phyloP scores from a whole-genome alignment of 768 basidiomycete genomes.

The Hericium rajendrae region DNA sequence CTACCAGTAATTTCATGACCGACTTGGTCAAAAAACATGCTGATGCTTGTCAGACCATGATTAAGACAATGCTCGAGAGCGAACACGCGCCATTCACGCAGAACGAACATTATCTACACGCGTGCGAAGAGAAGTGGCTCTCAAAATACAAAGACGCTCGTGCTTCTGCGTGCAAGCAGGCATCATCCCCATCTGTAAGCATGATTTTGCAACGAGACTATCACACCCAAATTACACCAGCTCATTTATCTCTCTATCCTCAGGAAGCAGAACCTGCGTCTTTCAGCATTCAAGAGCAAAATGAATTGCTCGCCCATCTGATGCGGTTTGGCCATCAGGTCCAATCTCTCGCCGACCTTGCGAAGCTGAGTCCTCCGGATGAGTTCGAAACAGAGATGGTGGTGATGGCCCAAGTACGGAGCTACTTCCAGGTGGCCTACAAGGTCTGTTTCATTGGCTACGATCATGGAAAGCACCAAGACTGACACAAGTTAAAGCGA shows the following conservation, averaged over 20 bases:
- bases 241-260: not conserved
- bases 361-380: slow-evolving; percentile 24
- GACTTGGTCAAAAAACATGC: not conserved
- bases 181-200: not conserved
- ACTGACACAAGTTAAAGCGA: slow-evolving; percentile 21
- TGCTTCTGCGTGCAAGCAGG: too few relatives aligned
- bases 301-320: not conserved
- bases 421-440: slow-evolving; percentile 38
- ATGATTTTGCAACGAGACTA: not conserved
- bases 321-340: not conserved
- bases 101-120: not conserved
- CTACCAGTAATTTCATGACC: not conserved
- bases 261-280: not conserved
- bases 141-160: not conserved
- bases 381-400: slow-evolving; percentile 32
- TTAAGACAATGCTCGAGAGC: not conserved
- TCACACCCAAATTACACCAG: not conserved
- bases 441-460: slow-evolving; percentile 22
- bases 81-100: not conserved
- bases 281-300: not conserved
- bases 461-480: not conserved
- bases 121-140: slow-evolving; percentile 1
- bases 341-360: slow-evolving; percentile 17
- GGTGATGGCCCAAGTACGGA: slow-evolving; percentile 34
- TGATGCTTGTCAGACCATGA: not conserved